Evolutionary conservation across 768 basidiomycete species (phyloP).

Genomic region (Russula dissimulans): DNA sequence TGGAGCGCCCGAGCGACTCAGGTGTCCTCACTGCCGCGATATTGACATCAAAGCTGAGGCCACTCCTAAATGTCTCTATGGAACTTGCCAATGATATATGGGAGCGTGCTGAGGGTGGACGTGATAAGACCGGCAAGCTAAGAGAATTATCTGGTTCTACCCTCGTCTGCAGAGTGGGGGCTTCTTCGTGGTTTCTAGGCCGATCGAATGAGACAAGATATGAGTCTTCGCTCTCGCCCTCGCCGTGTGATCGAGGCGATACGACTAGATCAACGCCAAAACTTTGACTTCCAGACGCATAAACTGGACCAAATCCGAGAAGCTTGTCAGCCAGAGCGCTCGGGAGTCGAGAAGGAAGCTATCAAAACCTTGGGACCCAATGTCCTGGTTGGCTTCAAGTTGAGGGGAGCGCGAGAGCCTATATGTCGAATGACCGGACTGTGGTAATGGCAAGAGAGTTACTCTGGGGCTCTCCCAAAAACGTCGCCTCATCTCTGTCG

Average conservation of each 20-base stretch:
- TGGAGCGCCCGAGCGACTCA: background rate
- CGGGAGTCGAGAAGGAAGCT: background rate
- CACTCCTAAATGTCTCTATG: background rate
- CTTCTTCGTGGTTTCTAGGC: background rate
- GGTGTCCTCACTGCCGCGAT: background rate
- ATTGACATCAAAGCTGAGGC: background rate
- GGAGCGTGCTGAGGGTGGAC: slow-evolving; percentile 1
- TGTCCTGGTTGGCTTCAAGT: background rate
- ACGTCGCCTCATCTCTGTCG: background rate
- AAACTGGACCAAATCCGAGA: background rate
- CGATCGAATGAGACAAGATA: background rate
- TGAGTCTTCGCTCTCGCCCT: background rate
- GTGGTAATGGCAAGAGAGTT: background rate
- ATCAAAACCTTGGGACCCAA: background rate
- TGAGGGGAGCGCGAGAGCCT: background rate
- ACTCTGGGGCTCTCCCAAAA: background rate
- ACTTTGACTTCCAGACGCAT: background rate
- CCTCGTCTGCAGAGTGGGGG: background rate
- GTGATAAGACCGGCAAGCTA: background rate
- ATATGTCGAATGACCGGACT: background rate
- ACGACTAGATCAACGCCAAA: no score
- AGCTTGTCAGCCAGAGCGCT: background rate
- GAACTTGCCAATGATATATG: slow-evolving; percentile 1
- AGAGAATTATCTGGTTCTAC: background rate
- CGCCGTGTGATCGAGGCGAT: background rate